Percentiles rank a stretch among this genome's conserved stretches.
phyloP scores from a whole-genome alignment of 169 alveolate species.

The Eimeria acervulina region DNA sequence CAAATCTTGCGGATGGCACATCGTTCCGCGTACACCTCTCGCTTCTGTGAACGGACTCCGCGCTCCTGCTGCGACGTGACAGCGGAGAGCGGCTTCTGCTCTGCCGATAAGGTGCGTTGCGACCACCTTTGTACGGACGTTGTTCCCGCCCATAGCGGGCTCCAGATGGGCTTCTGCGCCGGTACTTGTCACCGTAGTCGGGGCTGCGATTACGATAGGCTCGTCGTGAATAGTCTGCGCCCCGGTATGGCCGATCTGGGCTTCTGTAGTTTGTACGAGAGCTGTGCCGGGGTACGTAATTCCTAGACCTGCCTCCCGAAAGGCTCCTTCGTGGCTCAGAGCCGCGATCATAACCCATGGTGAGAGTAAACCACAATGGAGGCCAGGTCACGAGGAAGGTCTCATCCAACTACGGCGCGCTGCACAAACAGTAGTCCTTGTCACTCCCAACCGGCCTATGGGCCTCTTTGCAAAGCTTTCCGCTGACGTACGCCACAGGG shows the following conservation, averaged over 20 bases:
- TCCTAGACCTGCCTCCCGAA: slow-evolving; percentile 60
- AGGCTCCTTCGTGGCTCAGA: slow-evolving; percentile 73
- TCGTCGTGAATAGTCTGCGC: slow-evolving; percentile 53
- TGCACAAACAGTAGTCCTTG: neutral
- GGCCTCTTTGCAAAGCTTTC: neutral
- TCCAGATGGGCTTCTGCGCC: slow-evolving; percentile 74
- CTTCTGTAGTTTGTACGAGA: slow-evolving; percentile 60
- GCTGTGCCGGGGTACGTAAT: slow-evolving; percentile 60
- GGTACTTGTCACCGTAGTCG: slow-evolving; percentile 45
- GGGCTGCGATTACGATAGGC: slow-evolving; percentile 60
- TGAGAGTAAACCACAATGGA: neutral
- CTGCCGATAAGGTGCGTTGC: slow-evolving; percentile 57
- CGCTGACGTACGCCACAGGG: neutral
- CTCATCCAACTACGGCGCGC: slow-evolving; percentile 15
- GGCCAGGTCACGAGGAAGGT: neutral
- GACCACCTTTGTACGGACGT: slow-evolving; percentile 25
- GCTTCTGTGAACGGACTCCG: slow-evolving; percentile 19
- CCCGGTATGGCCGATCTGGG: slow-evolving; percentile 59
- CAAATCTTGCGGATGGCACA: slow-evolving; percentile 63
- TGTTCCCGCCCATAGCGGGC: slow-evolving; percentile 46
- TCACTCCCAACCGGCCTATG: neutral
- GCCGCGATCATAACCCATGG: slow-evolving; percentile 75
- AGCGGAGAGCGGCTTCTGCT: slow-evolving; percentile 69
- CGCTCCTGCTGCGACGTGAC: slow-evolving; percentile 65
- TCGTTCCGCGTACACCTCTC: slow-evolving; percentile 40